These are phyloP conservation scores for Geosmithia putterillii DNA, from an alignment of 2,329 filamentous ascomycete genomes.

Conservation along the genomic window DNA sequence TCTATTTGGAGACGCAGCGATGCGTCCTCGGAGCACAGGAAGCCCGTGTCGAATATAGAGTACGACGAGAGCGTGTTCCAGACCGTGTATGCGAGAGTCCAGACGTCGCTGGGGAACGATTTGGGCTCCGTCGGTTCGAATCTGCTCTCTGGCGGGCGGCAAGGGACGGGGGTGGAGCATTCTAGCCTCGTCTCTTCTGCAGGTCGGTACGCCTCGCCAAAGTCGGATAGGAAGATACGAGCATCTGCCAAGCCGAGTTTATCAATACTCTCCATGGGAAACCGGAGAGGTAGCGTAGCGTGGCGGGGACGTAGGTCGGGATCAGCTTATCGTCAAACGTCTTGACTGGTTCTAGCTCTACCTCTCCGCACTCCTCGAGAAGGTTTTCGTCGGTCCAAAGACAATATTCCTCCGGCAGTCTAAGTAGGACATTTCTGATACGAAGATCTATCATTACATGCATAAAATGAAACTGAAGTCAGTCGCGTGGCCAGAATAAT, in stretches of 20 bases:
- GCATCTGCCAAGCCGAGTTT: constrained; percentile 11
- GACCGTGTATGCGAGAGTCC: constrained; percentile 22
- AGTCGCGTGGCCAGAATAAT: background rate
- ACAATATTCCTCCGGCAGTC: constrained; percentile 7
- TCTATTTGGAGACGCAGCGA: constrained; percentile 7
- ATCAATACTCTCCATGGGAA: constrained; percentile 12
- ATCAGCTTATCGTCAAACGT: constrained; percentile 8
- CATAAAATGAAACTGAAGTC: background rate
- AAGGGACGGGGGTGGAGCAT: constrained; percentile 14
- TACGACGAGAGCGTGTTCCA: constrained; percentile 17
- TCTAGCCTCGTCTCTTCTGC: constrained; percentile 8
- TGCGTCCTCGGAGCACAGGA: constrained; percentile 4
- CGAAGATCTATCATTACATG: constrained; percentile 13
- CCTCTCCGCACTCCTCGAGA: constrained; percentile 10
- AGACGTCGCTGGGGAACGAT: constrained; percentile 22
- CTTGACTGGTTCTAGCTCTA: constrained; percentile 8
- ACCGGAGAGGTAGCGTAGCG: constrained; percentile 16
- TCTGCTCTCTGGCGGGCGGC: constrained; percentile 17
- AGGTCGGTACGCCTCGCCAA: constrained; percentile 19
- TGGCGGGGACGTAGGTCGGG: constrained; percentile 12
- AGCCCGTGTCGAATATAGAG: constrained; percentile 5
- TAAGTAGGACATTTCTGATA: constrained; percentile 19
- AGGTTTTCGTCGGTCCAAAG: constrained; percentile 8
- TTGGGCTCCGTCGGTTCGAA: constrained; percentile 20
- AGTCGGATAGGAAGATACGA: constrained; percentile 14